These are phyloP conservation scores for Lentinula sp. DNA, from an alignment of 768 basidiomycete species.

Conservation along the genomic window DNA sequence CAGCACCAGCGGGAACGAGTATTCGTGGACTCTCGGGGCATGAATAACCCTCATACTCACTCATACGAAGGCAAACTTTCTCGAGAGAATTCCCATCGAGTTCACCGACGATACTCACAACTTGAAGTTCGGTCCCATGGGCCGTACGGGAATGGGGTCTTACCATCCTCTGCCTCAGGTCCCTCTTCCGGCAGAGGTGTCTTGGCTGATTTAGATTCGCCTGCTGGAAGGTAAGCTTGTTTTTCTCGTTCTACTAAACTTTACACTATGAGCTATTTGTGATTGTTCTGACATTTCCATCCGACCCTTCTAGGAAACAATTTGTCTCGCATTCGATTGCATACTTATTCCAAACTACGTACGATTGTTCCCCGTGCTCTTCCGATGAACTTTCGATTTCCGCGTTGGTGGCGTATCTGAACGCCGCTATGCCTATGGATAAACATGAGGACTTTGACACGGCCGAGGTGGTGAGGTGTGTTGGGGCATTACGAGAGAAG, in stretches of 20 bases:
- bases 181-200: not conserved
- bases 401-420: constrained; percentile 62
- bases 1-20: not conserved
- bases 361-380: constrained; percentile 32
- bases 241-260: not conserved
- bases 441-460: constrained; percentile 83
- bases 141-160: not conserved
- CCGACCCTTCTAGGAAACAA: constrained; percentile 31
- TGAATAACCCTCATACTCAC: not conserved
- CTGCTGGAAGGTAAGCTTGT: not conserved
- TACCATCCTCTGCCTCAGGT: not conserved
- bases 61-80: not conserved
- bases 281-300: constrained; percentile 2
- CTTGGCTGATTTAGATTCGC: constrained; percentile 4
- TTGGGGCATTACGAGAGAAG: constrained; percentile 37
- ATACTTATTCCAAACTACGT: constrained; percentile 64
- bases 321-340: constrained; percentile 58
- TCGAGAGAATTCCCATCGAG: not conserved
- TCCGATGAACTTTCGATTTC: constrained; percentile 66
- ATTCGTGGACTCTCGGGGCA: not conserved
- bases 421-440: constrained; percentile 69
- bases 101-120: not conserved
- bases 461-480: constrained; percentile 54
- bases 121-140: not conserved
- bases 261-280: not conserved